A percentile compares a stretch with the other conserved stretches of the same genome.
Conservation (phyloP, 768 basidiomycete genomes). For the Rhodotorula babjevae region DNA sequence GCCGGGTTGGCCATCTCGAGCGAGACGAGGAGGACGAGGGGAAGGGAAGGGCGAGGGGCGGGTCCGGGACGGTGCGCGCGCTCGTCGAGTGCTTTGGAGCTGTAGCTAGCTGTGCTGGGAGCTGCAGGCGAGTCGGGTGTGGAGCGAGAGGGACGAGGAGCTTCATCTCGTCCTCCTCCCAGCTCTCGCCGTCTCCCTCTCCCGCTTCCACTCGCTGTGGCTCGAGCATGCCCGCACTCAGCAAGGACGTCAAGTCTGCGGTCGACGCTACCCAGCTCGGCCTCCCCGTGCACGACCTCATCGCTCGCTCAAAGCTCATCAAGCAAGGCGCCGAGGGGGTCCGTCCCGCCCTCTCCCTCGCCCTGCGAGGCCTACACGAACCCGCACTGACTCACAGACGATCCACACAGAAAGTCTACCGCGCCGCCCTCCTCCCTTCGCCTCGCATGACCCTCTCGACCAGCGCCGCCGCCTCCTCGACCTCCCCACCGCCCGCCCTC, state of each 20-base stretch:
- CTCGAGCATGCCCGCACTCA: conserved; percentile 1
- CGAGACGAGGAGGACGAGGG: not conserved
- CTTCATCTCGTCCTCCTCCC: not conserved
- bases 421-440: conserved; percentile 30
- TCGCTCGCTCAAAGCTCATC: conserved; percentile 46
- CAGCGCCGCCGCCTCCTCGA: conserved; percentile 31
- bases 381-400: not conserved
- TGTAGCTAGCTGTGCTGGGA: too few species aligned
- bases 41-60: not conserved
- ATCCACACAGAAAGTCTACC: conserved; percentile 49
- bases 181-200: not conserved
- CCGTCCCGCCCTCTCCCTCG: conserved; percentile 32
- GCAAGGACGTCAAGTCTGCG: conserved; percentile 5
- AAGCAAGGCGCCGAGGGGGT: conserved; percentile 56
- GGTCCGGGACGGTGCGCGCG: not conserved
- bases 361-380: too few species aligned
- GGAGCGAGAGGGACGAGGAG: not conserved
- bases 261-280: conserved; percentile 1
- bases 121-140: not conserved
- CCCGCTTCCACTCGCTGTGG: not conserved
- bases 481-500: conserved; percentile 10
- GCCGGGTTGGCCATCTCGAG: not conserved
- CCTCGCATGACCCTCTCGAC: conserved; percentile 26
- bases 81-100: too few species aligned
- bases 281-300: conserved; percentile 24